phyloP scores from a whole-genome alignment of 768 basidiomycete genomes.

The Suillus spraguei region DNA sequence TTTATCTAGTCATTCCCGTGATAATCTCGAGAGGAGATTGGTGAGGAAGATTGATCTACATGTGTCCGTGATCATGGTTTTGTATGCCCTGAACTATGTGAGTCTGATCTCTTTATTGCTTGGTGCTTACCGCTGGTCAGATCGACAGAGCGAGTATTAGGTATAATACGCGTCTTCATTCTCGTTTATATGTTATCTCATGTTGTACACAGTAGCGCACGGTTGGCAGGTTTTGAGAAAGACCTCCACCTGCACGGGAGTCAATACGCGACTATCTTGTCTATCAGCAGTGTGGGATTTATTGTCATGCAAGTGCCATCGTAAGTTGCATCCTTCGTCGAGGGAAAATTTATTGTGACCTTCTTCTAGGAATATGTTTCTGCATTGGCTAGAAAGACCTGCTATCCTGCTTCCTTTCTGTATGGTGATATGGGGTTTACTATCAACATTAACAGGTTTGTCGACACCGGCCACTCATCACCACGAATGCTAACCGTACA shows the following conservation, averaged over 20 bases:
- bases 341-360: not conserved
- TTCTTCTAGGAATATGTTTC: slow-evolving; percentile 59
- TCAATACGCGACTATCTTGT: slow-evolving; percentile 65
- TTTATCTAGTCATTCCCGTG: not conserved
- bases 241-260: slow-evolving; percentile 60
- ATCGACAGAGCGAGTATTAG: slow-evolving; percentile 8
- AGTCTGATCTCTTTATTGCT: not conserved
- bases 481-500: slow-evolving; percentile 19
- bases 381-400: slow-evolving; percentile 63
- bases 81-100: slow-evolving; percentile 12
- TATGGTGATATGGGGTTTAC: slow-evolving; percentile 68
- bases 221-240: slow-evolving; percentile 63
- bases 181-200: not conserved
- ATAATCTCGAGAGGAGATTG: slow-evolving; percentile 5
- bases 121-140: not conserved
- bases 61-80: not conserved
- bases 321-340: slow-evolving; percentile 37
- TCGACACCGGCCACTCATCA: slow-evolving; percentile 2
- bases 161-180: not conserved
- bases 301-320: slow-evolving; percentile 75
- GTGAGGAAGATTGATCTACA: slow-evolving; percentile 7
- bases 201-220: slow-evolving; percentile 37
- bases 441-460: slow-evolving; percentile 52
- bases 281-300: slow-evolving; percentile 66
- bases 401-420: slow-evolving; percentile 61